Evolutionary conservation across 495 filamentous ascomycete genomes (phyloP).

Genomic region (Parachaetomium inaequale): DNA sequence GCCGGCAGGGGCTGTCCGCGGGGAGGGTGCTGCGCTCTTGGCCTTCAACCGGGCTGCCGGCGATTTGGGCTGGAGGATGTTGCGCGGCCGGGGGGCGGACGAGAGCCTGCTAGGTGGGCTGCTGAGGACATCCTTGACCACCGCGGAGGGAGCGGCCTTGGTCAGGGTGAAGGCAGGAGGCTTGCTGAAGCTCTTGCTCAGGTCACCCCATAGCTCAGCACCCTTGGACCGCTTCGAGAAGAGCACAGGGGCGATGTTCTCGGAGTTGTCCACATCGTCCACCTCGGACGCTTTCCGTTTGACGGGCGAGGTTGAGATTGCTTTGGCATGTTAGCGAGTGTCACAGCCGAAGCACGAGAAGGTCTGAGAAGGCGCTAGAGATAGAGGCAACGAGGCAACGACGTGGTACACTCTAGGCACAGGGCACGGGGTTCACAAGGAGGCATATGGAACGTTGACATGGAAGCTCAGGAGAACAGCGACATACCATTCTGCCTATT

Average conservation of each 20-base stretch:
- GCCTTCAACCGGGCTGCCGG: conserved; percentile 43
- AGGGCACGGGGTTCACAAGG: conserved; percentile 11
- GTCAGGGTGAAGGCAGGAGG: conserved; percentile 42
- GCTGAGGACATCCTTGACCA: conserved; percentile 25
- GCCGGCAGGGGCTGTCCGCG: conserved; percentile 55
- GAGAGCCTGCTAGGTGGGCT: conserved; percentile 35
- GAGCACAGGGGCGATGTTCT: conserved; percentile 75
- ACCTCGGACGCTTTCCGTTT: conserved; percentile 49
- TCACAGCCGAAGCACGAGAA: not conserved
- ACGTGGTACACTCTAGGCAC: not conserved
- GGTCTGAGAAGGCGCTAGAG: not conserved
- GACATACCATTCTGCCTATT: conserved; percentile 63
- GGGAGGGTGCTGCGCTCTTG: conserved; percentile 35
- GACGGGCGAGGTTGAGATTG: conserved; percentile 35
- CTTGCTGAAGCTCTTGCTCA: conserved; percentile 53
- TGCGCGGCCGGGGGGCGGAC: conserved; percentile 40
- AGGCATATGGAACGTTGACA: not conserved
- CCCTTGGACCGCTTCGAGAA: conserved; percentile 70
- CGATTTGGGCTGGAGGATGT: conserved; percentile 45
- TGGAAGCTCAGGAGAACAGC: not conserved
- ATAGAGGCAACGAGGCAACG: not conserved
- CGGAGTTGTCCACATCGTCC: conserved; percentile 55
- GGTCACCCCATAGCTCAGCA: conserved; percentile 37
- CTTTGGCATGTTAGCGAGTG: conserved; percentile 27
- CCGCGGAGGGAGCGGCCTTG: conserved; percentile 38